phyloP scores from a whole-genome alignment of 345 rosid species.

The Syzygium grande region DNA sequence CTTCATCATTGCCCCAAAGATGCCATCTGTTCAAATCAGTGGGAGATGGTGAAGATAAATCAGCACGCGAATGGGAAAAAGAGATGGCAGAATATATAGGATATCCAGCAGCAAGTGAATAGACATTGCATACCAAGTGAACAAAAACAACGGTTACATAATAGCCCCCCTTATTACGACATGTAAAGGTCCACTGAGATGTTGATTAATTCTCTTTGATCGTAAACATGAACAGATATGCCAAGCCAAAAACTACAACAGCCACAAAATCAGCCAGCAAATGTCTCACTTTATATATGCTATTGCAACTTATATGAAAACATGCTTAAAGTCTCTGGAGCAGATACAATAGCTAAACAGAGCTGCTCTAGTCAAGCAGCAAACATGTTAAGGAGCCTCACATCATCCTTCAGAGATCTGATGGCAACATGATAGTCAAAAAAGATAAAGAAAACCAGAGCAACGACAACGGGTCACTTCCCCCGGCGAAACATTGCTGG shows the following conservation, averaged over 20 bases:
- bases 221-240: not conserved
- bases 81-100: not conserved
- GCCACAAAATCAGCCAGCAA: not conserved
- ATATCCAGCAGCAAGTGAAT: not conserved
- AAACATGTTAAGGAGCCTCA: too few species aligned
- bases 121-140: not conserved
- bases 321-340: not conserved
- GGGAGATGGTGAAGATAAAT: not conserved
- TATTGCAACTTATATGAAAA: not conserved
- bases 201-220: accelerated
- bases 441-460: not conserved
- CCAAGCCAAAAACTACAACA: not conserved
- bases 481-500: not conserved
- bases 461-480: not conserved
- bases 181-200: not conserved
- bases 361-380: not conserved
- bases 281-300: not conserved
- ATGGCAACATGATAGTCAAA: not conserved
- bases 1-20: conserved; percentile 92
- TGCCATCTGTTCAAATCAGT: conserved; percentile 39
- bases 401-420: not conserved
- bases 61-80: not conserved
- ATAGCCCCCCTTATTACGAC: too few species aligned
- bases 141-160: not conserved
- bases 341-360: not conserved